Conservation (phyloP, 495 filamentous ascomycete genomes). For the Jackrogersella multiformis region DNA sequence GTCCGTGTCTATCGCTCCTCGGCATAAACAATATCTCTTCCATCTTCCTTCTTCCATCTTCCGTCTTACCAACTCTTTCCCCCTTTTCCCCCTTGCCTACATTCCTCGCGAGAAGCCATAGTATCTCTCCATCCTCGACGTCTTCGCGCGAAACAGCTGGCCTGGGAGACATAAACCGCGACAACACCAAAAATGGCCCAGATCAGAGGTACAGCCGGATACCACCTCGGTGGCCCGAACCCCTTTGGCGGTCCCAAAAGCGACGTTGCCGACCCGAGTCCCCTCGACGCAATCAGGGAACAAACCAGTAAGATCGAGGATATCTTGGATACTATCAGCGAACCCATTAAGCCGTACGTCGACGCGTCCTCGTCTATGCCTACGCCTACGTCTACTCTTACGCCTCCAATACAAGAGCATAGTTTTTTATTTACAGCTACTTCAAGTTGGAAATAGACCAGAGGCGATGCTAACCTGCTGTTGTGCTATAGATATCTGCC, state of each 20-base stretch:
- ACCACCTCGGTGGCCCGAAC: slow-evolving; percentile 84
- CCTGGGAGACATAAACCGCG: slow-evolving; percentile 28
- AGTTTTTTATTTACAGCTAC: not conserved
- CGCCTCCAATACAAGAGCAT: not conserved
- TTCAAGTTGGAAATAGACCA: not conserved
- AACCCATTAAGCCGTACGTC: slow-evolving; percentile 95
- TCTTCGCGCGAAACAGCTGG: slow-evolving; percentile 33
- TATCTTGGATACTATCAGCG: slow-evolving; percentile 84
- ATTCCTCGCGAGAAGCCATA: slow-evolving; percentile 13
- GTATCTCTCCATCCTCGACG: not conserved
- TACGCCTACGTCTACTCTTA: too few species aligned
- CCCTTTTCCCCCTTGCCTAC: not conserved
- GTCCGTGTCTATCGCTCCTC: not conserved
- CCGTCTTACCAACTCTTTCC: not conserved
- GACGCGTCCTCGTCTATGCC: not conserved
- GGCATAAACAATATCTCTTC: not conserved
- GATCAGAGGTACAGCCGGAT: slow-evolving; percentile 94
- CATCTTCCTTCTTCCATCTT: not conserved
- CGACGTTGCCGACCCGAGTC: slow-evolving; percentile 77
- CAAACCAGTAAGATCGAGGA: slow-evolving; percentile 99
- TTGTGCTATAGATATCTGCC: slow-evolving; percentile 79
- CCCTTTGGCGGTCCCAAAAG: slow-evolving; percentile 70
- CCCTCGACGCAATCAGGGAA: slow-evolving; percentile 88
- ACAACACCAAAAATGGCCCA: slow-evolving; percentile 74
- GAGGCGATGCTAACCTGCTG: slow-evolving; percentile 33